Percentiles rank a stretch among this genome's conserved stretches.
phyloP scores from a whole-genome alignment of 139 green algal genomes.

The Tetradesmus obliquus region DNA sequence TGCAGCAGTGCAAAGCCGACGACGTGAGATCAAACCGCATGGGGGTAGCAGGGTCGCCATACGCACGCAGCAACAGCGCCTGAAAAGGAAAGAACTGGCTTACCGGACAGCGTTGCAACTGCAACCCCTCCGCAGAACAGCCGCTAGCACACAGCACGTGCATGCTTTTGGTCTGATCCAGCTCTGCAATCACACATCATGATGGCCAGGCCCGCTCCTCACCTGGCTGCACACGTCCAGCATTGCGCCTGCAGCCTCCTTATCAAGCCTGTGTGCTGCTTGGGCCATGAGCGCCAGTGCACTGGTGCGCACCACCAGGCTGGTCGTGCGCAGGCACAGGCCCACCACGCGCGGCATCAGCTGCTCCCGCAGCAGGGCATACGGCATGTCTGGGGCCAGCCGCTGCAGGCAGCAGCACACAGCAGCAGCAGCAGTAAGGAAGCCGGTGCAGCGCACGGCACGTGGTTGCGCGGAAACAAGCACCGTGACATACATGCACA shows the following conservation, averaged over 20 bases:
- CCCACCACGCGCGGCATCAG: constrained; percentile 49
- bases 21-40: neutral
- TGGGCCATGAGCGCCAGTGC: constrained; percentile 26
- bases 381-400: constrained; percentile 13
- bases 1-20: neutral
- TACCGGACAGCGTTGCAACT: no score
- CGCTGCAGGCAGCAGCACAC: neutral
- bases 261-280: constrained; percentile 61
- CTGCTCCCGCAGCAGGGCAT: constrained; percentile 18
- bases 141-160: no score
- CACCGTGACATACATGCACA: neutral
- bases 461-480: neutral
- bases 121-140: no score
- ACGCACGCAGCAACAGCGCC: neutral
- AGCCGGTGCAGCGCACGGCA: neutral
- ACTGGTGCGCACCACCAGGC: constrained; percentile 68
- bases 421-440: neutral
- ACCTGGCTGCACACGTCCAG: constrained; percentile 69
- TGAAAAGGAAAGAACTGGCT: neutral
- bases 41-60: neutral
- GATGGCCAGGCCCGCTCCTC: neutral
- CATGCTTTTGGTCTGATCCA: no score
- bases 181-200: neutral
- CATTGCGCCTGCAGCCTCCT: constrained; percentile 61
- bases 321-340: constrained; percentile 74